These are phyloP conservation scores for Hirsutella thompsonii DNA, from an alignment of 2,329 filamentous ascomycete species.

Conservation along the genomic window DNA sequence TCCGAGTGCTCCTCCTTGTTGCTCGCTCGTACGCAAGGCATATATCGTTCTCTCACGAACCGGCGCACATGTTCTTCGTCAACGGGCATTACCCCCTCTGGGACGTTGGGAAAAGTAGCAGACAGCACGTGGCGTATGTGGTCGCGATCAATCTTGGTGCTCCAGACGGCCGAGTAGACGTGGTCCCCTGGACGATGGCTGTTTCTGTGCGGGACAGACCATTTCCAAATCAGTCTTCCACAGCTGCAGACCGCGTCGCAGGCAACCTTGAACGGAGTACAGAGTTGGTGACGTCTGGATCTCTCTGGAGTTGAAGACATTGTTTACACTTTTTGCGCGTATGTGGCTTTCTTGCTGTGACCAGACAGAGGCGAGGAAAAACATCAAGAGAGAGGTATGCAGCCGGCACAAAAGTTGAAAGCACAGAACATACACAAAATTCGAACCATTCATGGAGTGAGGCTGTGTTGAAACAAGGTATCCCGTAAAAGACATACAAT, in stretches of 20 bases:
- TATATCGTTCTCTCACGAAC: background rate
- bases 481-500: too few species aligned
- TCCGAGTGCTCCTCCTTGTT: background rate
- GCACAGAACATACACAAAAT: too few species aligned
- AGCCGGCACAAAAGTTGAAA: too few species aligned
- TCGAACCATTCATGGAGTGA: too few species aligned
- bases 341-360: too few species aligned
- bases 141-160: background rate
- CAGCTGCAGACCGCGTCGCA: background rate
- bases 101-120: conserved; percentile 2
- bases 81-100: conserved; percentile 3
- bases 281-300: too few species aligned
- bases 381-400: too few species aligned
- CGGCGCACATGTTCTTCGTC: background rate
- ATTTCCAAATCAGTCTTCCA: conserved; percentile 6
- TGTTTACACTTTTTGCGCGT: too few species aligned
- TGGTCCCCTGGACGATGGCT: conserved; percentile 7
- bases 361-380: too few species aligned
- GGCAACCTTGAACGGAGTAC: background rate
- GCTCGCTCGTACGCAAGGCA: too few species aligned
- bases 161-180: conserved; percentile 7
- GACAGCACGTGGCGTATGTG: conserved; percentile 2
- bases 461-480: too few species aligned
- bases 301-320: too few species aligned
- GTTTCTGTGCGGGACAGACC: conserved; percentile 8